Conservation (phyloP, 208 protist genomes). For the Trypanosoma congolense region DNA sequence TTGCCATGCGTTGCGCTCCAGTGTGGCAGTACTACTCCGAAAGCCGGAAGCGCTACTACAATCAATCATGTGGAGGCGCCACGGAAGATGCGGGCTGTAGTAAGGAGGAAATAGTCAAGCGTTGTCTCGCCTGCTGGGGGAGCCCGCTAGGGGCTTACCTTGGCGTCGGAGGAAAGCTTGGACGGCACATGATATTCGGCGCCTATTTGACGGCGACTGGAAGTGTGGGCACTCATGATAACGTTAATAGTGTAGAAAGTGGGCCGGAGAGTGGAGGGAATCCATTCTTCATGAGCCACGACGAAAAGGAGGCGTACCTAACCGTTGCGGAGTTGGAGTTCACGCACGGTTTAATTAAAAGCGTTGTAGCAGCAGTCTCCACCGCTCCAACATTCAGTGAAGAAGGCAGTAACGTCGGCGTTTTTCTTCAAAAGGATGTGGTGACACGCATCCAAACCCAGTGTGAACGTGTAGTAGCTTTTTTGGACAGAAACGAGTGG, state of each 20-base stretch:
- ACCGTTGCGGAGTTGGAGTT: slow-evolving; percentile 36
- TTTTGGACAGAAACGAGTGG: slow-evolving; percentile 41
- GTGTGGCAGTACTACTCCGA: slow-evolving; percentile 60
- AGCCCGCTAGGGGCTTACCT: slow-evolving; percentile 63
- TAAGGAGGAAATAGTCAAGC: slow-evolving; percentile 53
- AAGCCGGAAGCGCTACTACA: slow-evolving; percentile 24
- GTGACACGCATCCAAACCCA: slow-evolving; percentile 53
- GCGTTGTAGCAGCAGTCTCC: slow-evolving; percentile 45
- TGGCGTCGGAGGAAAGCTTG: neutral
- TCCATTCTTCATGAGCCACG: slow-evolving; percentile 4
- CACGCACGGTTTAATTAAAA: slow-evolving; percentile 40
- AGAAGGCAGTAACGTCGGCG: slow-evolving; percentile 14
- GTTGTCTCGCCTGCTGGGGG: slow-evolving; percentile 48
- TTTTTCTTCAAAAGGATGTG: slow-evolving; percentile 48
- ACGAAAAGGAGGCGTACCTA: slow-evolving; percentile 13
- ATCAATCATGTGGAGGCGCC: neutral
- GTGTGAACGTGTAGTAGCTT: slow-evolving; percentile 73
- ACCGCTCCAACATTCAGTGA: slow-evolving; percentile 45
- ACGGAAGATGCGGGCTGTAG: slow-evolving; percentile 23
- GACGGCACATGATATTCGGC: slow-evolving; percentile 20
- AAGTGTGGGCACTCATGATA: neutral
- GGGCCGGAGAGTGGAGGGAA: neutral
- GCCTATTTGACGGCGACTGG: slow-evolving; percentile 2
- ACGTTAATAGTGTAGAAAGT: neutral
- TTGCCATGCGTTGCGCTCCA: slow-evolving; percentile 49